A percentile compares a stretch with the other conserved stretches of the same genome.
Evolutionary conservation across 1,284 basidiomycete genomes (phyloP).

Genomic region (Rhizopogon parksii): DNA sequence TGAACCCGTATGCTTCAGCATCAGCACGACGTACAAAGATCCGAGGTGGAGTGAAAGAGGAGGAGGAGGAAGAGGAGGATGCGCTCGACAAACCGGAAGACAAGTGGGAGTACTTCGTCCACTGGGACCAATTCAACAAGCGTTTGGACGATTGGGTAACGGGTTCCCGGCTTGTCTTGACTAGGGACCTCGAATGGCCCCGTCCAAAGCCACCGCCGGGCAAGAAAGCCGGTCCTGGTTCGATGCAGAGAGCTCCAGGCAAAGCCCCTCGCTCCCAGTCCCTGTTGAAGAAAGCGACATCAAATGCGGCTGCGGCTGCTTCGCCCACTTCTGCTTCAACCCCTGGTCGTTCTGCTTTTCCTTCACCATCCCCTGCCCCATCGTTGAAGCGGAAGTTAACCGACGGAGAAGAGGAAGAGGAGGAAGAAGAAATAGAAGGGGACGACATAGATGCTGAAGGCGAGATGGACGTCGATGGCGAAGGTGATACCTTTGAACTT

Average conservation of each 20-base stretch:
- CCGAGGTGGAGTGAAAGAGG: conserved; percentile 32
- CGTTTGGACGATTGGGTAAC: conserved; percentile 99
- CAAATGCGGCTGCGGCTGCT: conserved; percentile 55
- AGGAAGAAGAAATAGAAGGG: conserved; percentile 44
- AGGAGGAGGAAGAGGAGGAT: conserved; percentile 44
- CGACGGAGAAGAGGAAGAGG: conserved; percentile 54
- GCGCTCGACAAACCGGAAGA: conserved; percentile 54
- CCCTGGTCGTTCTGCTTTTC: conserved; percentile 39
- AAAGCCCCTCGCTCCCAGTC: conserved; percentile 53
- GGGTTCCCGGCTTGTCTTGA: conserved; percentile 78
- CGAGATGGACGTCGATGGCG: conserved; percentile 43
- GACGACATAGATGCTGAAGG: conserved; percentile 53
- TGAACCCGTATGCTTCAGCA: conserved; percentile 47
- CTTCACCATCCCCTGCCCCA: conserved; percentile 50
- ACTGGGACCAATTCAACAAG: conserved; percentile 98
- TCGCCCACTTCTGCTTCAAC: conserved; percentile 46
- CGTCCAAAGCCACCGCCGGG: conserved; percentile 69
- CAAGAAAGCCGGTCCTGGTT: conserved; percentile 43
- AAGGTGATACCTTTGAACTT: conserved; percentile 53
- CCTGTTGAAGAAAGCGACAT: conserved; percentile 69
- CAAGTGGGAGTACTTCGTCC: conserved; percentile 91
- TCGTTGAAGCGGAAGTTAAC: conserved; percentile 61
- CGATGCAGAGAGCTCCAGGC: conserved; percentile 49
- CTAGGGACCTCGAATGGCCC: conserved; percentile 92
- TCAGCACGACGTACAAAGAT: conserved; percentile 31